Conservation (phyloP, 1,284 basidiomycete species). For the Chalciporus sp. region DNA sequence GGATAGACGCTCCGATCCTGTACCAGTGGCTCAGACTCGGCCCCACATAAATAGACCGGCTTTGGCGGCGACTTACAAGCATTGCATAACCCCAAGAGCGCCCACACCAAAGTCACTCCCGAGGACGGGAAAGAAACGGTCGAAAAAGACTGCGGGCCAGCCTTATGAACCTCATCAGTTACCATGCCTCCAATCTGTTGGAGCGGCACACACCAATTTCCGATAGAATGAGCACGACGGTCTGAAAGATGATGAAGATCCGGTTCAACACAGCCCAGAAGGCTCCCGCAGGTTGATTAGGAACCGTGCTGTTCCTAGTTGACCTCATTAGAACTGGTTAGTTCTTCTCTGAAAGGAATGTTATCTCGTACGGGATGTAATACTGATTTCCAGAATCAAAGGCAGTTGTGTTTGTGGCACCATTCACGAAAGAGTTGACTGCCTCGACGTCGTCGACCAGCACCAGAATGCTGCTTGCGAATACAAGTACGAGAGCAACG, state of each 20-base stretch:
- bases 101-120: conserved; percentile 81
- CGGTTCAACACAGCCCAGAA: conserved; percentile 88
- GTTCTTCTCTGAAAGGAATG: neutral
- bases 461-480: conserved; percentile 77
- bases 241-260: conserved; percentile 79
- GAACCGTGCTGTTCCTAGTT: conserved; percentile 71
- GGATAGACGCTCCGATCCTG: conserved; percentile 75
- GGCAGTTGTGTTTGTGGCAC: conserved; percentile 33
- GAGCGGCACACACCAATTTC: conserved; percentile 42
- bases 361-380: conserved; percentile 67
- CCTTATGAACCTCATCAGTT: conserved; percentile 44
- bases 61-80: conserved; percentile 52
- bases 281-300: conserved; percentile 82
- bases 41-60: neutral
- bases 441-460: conserved; percentile 82
- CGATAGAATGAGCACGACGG: conserved; percentile 67
- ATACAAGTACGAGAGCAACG: conserved; percentile 72
- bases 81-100: conserved; percentile 80
- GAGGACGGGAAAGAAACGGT: conserved; percentile 84
- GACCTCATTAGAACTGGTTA: conserved; percentile 1
- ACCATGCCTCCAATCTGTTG: neutral
- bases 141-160: conserved; percentile 75
- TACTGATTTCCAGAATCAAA: conserved; percentile 52
- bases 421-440: conserved; percentile 61
- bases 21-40: neutral